Conservation (phyloP, 805 yeast genomes). For the Lipomyces sp. region DNA sequence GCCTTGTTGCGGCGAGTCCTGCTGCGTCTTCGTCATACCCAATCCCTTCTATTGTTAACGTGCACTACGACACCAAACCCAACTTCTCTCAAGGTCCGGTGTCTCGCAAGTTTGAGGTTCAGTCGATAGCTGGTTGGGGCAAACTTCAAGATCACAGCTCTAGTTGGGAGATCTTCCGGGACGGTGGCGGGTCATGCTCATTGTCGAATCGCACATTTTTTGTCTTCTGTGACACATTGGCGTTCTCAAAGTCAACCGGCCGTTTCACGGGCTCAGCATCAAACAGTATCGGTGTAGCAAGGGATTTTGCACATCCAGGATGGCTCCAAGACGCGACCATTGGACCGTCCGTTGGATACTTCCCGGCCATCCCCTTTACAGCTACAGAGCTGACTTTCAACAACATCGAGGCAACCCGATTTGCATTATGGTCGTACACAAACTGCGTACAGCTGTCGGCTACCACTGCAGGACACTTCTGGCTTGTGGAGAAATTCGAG, state of each 20-base stretch:
- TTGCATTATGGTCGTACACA: slow-evolving; percentile 24
- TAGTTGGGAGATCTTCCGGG: slow-evolving; percentile 19
- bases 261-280: slow-evolving; percentile 12
- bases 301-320: slow-evolving; percentile 5
- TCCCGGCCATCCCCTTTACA: slow-evolving; percentile 21
- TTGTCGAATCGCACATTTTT: slow-evolving; percentile 21
- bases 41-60: too few relatives aligned
- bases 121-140: too few relatives aligned
- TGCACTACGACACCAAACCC: too few relatives aligned
- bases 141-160: slow-evolving; percentile 4
- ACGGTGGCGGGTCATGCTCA: slow-evolving; percentile 27
- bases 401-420: slow-evolving; percentile 8
- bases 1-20: too few relatives aligned
- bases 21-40: too few relatives aligned
- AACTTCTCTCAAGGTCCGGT: too few relatives aligned
- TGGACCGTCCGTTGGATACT: slow-evolving; percentile 4
- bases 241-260: slow-evolving; percentile 5
- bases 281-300: slow-evolving; percentile 5
- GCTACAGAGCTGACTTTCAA: slow-evolving; percentile 7
- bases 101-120: too few relatives aligned
- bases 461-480: slow-evolving; percentile 17
- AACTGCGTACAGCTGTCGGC: slow-evolving; percentile 17
- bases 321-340: slow-evolving; percentile 4
- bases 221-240: slow-evolving; percentile 17
- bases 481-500: slow-evolving; percentile 6